Evolutionary conservation across 78 protist species (phyloP), one percentile per base, ranked within the genome.

Genomic region (Trichosphaerium sp.): DNA sequence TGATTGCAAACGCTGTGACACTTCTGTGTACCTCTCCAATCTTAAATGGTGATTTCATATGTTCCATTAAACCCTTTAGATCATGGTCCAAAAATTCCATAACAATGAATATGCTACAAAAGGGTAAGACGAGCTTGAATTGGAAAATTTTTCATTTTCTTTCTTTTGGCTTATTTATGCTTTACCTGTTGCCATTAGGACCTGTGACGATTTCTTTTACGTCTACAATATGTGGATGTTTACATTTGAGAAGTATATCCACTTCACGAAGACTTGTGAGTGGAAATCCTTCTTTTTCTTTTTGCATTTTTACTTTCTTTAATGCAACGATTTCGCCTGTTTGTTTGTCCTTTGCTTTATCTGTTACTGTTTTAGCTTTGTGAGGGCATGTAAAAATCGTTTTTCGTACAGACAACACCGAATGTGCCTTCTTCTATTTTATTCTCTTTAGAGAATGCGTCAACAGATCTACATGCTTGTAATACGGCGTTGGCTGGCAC

Each of bases 371-470:
- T n/a, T 11, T 11, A 26, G 39, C 10, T 3, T 52, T 8, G 28
- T 3, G 4, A 15, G 37, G 56, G 26, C 61, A n/a, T 14, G n/a
- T 26, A 28, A 14, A 14, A 63, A 4, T 6, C 8, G 64, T 69
- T 35, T n/a, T n/a, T 38, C 71, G 25, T 34, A 73, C 78, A 94
- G 10, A 97, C 99, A 15, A 92, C 97, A 38, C 99, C 99, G 64
- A 90, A 97, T 8, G 99, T 86, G 35, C 99, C 99, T 54, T 96
- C 97, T 47, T 96, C 97, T 14, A 96, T 71, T 59, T 94, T 96
- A 25, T 88, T 88, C 38, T 92, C 32, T 37, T 84, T 80, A 41
- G 73, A 37, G 49, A 82, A 94, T 43, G 74, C 61, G 31, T 85
- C 93, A 55, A 78, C 84, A 26, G 65, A 65, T 35, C 84, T 38